Evolutionary conservation across 2,329 filamentous ascomycete genomes (phyloP), one percentile per base, ranked within the genome.

Genomic region (Aspergillus uvarum): DNA sequence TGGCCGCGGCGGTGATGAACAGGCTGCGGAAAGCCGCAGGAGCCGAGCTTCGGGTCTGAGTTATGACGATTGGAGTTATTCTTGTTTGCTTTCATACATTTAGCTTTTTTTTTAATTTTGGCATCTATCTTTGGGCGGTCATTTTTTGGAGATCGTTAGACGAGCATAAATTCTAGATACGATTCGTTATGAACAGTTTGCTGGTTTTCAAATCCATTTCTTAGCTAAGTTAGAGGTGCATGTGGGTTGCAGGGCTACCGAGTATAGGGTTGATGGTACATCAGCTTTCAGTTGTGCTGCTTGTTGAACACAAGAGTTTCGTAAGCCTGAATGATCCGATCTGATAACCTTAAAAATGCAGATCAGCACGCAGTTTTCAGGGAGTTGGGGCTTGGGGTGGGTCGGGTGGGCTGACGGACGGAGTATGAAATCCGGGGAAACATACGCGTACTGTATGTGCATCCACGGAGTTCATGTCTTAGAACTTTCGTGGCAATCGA

Each of bases 1-100:
- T 95, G 67, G 92, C 92, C 21, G 91, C 91, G 24, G 95, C 90
- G 24, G 87, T 94, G 66, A 93, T 94, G 89, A 94, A 94, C 70
- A 83, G 90, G 65, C 81, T 94, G 59, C 84, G 90, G 65, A 94
- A 94, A 79, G 90, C 90, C 58, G 90, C 90, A 42, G 80, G 80
- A 51, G 72, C 83, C 71, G 83, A 84, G 72, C 73, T 82, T 63
- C 77, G 79, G 72, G 78, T 80, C 61, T 78, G 78, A 73, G 76
- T 58, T 59, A 55, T 55, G 56, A 51, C 22, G 47, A 56, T 63
- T 52, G 53, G 58, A 29, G 7, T 29, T 29, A 29, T 29, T 29
- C 8, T 8, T 44, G 22, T 26, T 56, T 51, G 55, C 56, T 47
- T 62, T 26, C 47, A 2, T 29, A 44, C n/a, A 29, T 44, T 19